Base-by-base conservation (phyloP, 257 asterid genomes). In the Solanum ossicruentum region DNA sequence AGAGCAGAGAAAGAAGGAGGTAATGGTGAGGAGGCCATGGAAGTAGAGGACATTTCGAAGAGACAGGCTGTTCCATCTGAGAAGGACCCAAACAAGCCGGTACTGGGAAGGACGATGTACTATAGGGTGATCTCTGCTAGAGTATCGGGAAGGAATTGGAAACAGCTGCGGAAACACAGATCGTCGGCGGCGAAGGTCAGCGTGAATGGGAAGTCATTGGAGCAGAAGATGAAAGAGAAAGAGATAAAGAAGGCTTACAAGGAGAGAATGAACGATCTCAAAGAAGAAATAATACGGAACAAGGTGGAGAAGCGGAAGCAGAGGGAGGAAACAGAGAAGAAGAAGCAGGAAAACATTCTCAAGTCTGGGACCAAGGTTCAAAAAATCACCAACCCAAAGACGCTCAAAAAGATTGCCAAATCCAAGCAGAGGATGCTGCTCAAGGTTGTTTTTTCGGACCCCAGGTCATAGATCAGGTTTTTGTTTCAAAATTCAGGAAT, bases 91-190 rank as follows among this genome's bases (percentile, higher is more conserved):
- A 85, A 95, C 89, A 92, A 87, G 80, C 98, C 98, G 0, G 88
- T 88, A 16, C 86, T 85, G 47, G 98, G 98, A 0, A 89, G 63
- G 67, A 92, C 97, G 55, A 93, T 94, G 0, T 95, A 95, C 92
- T 97, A 93, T 69, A 97, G 97, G 1, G 97, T 93, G 18, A 93
- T 95, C 1, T 98, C 96, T 1, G 98, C 98, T 11, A 93, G 84
- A 49, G 94, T 94, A n/a, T 95, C 98, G 0, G 99, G 99, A 13
- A 85, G 97, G 89, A 93, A 88, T 18, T 96, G 99, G 99, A 96
- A 96, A 90, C 97, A 93, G 85, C 95, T 91, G 0, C 88, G 97
- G 81, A 95, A 93, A 9, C 98, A 71, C 23, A 90, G 99, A 8
- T 89, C 99, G 3, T 95, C 99, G 6, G 89, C 95, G 4, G 83